Conservation (phyloP, 1,284 basidiomycete genomes). For the Heterobasidion annosum region DNA sequence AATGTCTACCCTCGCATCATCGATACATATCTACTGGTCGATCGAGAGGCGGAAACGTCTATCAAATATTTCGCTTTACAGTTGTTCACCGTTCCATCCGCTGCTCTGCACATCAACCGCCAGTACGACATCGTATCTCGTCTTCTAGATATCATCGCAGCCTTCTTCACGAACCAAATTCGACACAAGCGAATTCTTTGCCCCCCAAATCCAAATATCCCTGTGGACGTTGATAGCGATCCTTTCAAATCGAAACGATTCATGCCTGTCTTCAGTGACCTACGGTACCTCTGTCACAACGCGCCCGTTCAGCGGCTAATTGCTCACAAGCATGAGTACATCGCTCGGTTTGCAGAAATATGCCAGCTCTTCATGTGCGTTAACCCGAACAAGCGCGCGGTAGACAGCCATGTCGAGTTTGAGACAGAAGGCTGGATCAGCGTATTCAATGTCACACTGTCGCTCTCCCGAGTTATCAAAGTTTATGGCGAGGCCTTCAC, state of each 20-base stretch:
- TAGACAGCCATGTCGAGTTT: conserved; percentile 81
- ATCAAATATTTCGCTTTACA: conserved; percentile 90
- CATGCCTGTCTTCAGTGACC: conserved; percentile 82
- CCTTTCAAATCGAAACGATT: conserved; percentile 93
- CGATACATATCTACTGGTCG: conserved; percentile 84
- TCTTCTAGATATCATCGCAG: conserved; percentile 72
- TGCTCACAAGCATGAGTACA: conserved; percentile 51
- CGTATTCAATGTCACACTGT: conserved; percentile 88
- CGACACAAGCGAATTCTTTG: conserved; percentile 54
- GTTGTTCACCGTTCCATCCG: conserved; percentile 82
- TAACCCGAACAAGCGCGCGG: conserved; percentile 83
- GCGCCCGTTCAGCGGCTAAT: conserved; percentile 73
- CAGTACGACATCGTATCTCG: conserved; percentile 68
- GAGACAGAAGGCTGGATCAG: conserved; percentile 93
- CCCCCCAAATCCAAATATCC: conserved; percentile 31
- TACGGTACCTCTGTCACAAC: conserved; percentile 72
- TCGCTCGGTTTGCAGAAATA: conserved; percentile 52
- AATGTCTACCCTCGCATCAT: conserved; percentile 82
- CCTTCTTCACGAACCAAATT: conserved; percentile 87
- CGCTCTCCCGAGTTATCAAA: conserved; percentile 80
- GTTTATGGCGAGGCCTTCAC: conserved; percentile 79
- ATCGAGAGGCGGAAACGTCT: conserved; percentile 87
- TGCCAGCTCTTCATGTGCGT: conserved; percentile 87
- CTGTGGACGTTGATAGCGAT: conserved; percentile 72
- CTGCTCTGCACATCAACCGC: conserved; percentile 72